Evolutionary conservation across 75 land plant species (phyloP).

Genomic region (Selaginella tamariscina): DNA sequence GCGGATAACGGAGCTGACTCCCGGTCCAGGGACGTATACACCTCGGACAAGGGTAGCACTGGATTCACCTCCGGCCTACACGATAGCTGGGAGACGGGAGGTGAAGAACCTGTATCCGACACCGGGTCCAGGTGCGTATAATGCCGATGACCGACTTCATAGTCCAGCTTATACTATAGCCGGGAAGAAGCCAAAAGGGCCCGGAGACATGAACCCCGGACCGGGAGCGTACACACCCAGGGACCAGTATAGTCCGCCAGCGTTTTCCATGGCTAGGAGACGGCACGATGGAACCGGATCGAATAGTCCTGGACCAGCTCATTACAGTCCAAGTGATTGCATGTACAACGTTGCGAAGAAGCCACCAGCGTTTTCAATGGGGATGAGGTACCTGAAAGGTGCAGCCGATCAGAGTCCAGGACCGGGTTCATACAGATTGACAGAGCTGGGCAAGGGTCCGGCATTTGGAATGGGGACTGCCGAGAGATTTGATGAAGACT

Average conservation of each 20-base stretch:
- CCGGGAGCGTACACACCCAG: slow-evolving; percentile 10
- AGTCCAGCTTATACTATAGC: neutral
- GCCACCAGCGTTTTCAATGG: slow-evolving; percentile 11
- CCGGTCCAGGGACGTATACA: slow-evolving; percentile 9
- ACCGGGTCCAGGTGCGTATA: slow-evolving; percentile 5
- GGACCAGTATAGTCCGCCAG: neutral
- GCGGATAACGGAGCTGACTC: neutral
- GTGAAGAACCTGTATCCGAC: neutral
- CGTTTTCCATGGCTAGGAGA: slow-evolving; percentile 1
- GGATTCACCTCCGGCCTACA: neutral
- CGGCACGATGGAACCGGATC: neutral
- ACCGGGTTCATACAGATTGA: neutral
- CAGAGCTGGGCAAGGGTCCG: neutral
- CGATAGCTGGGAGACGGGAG: slow-evolving; percentile 2
- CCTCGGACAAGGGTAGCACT: neutral
- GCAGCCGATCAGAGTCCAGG: neutral
- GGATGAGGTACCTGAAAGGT: slow-evolving; percentile 9
- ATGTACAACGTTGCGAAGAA: neutral
- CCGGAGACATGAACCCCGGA: neutral
- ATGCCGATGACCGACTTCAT: neutral
- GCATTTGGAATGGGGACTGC: neutral
- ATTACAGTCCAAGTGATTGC: neutral
- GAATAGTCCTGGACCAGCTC: neutral
- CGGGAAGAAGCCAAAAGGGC: neutral
- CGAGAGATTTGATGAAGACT: slow-evolving; percentile 4